Base-by-base conservation (phyloP, 495 filamentous ascomycete species). In the Neurospora sp. region DNA sequence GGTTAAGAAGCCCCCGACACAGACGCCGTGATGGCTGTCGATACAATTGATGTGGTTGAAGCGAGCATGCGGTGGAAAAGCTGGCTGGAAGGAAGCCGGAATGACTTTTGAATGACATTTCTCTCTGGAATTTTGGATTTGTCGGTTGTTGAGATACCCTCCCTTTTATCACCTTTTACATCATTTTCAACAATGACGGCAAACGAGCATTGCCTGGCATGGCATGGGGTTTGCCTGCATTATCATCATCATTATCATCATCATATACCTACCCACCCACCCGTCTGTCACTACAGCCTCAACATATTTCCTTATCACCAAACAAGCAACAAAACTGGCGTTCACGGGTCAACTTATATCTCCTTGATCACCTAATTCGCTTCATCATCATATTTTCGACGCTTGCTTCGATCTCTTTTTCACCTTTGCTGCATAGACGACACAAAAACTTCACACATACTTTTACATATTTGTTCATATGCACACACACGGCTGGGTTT, bases 1-100 rank as follows among this genome's bases (percentile, higher is more conserved):
- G 76, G 74, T 44, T 77, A 73, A 71, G 20, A 38, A 39, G 9
- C 48, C 54, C 27, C 27, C 27, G 54, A 62, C 6, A 62, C 23
- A 16, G 14, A 70, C 27, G 14, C 39, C 5, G 18, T 12, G 11
- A 20, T 48, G 20, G 39, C 20, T 48, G 37, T 42, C 11, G 20
- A 71, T 16, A 48, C 8, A 5, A 3, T 40, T 40, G 38, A 8
- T 70, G 38, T 39, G 35, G 18, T 38, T 39, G 14, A 70, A 44
- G 39, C 37, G 69, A 70, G 35, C 37, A 31, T 41, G 23, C 35
- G 35, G 37, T 14, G 39, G 37, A 70, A 70, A 38, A 20, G 69
- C 69, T 46, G 37, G 70, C 37, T 31, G 37, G 39, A 31, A 31
- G 31, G 14, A 35, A 44, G 70, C 39, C 70, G 23, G n/a, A 39